Percentiles rank a stretch among this genome's conserved stretches.
phyloP scores from a whole-genome alignment of 257 asterid species.

The Nicotiana benthamiana region DNA sequence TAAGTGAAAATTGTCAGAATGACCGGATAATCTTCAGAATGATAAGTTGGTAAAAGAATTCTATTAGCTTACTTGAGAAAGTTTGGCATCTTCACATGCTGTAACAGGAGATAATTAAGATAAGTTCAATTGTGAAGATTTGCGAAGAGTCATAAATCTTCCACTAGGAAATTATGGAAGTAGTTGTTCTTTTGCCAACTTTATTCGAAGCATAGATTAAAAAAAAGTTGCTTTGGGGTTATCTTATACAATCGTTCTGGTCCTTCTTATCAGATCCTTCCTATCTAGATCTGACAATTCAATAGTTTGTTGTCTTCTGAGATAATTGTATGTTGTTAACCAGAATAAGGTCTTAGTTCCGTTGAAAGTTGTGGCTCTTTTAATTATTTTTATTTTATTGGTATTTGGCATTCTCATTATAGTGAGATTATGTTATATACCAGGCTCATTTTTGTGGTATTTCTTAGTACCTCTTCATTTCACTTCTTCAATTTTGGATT shows the following conservation, averaged over 20 bases:
- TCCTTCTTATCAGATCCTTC: background rate
- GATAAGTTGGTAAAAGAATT: background rate
- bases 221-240: background rate
- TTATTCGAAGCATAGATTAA: background rate
- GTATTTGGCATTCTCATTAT: background rate
- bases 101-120: background rate
- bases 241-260: background rate
- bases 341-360: background rate
- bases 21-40: background rate
- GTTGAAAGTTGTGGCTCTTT: background rate
- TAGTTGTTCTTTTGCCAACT: background rate
- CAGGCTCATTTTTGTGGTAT: background rate
- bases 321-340: background rate
- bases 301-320: background rate
- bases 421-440: background rate
- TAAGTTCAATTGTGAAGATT: background rate
- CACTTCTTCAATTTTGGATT: background rate
- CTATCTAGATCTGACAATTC: background rate
- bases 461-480: background rate
- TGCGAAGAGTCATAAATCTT: background rate
- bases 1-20: slow-evolving; percentile 15
- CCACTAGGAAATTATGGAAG: background rate
- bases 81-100: background rate
- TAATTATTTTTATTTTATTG: background rate
- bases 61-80: background rate